These are phyloP conservation scores for Thielaviopsis punctulata DNA, from an alignment of 2,329 filamentous ascomycete genomes.

Conservation along the genomic window DNA sequence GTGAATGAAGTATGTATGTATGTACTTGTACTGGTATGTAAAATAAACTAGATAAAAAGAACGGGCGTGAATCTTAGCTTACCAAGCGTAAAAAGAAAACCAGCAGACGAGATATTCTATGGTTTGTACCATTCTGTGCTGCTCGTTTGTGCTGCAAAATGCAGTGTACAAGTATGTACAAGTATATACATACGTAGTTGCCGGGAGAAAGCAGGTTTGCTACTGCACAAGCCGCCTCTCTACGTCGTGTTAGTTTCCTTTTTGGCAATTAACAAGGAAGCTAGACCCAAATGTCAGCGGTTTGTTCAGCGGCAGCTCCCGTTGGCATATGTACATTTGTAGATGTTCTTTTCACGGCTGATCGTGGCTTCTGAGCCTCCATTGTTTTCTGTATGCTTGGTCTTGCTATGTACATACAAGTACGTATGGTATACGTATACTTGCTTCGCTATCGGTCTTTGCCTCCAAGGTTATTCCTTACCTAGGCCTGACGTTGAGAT, in stretches of 20 bases:
- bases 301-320: not conserved
- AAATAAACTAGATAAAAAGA: too few relatives aligned
- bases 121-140: not conserved
- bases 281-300: not conserved
- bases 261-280: not conserved
- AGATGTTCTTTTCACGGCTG: not conserved
- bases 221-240: too few relatives aligned
- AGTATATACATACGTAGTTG: too few relatives aligned
- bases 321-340: too few relatives aligned
- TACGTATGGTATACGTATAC: too few relatives aligned
- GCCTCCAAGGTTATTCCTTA: not conserved
- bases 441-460: not conserved
- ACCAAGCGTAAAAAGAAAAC: too few relatives aligned
- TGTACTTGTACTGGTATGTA: too few relatives aligned
- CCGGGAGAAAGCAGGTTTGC: not conserved
- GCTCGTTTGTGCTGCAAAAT: not conserved
- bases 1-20: too few relatives aligned
- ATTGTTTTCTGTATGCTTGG: too few relatives aligned
- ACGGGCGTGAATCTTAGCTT: too few relatives aligned
- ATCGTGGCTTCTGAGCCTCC: too few relatives aligned
- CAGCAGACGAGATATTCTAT: not conserved
- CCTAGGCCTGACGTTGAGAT: conserved; percentile 1
- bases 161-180: not conserved
- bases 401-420: too few relatives aligned
- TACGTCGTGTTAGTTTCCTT: not conserved